A percentile compares a stretch with the other conserved stretches of the same genome.
Conservation (phyloP, 768 basidiomycete species). For the Cystobasidium tubakii region DNA sequence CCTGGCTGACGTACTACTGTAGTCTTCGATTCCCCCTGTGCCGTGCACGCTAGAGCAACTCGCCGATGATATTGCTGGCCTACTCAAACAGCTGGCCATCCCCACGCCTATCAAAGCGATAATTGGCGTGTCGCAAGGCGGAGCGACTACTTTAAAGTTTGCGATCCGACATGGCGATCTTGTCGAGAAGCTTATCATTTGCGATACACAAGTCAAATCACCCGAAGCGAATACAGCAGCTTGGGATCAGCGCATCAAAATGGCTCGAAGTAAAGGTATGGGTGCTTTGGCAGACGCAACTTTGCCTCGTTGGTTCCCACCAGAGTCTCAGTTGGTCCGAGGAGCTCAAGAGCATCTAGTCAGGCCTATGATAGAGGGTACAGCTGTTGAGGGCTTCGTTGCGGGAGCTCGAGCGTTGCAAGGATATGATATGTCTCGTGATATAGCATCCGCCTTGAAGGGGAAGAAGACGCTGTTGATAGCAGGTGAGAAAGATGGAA, state of each 20-base stretch:
- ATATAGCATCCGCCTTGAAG: slow-evolving; percentile 43
- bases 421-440: slow-evolving; percentile 47
- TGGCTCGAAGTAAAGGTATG: slow-evolving; percentile 46
- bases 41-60: slow-evolving; percentile 46
- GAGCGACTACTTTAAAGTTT: slow-evolving; percentile 48
- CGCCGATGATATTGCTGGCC: slow-evolving; percentile 46
- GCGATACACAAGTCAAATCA: slow-evolving; percentile 49
- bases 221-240: slow-evolving; percentile 48
- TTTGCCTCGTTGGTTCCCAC: slow-evolving; percentile 48
- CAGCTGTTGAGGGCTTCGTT: slow-evolving; percentile 47
- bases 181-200: slow-evolving; percentile 45
- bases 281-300: slow-evolving; percentile 46
- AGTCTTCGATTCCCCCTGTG: slow-evolving; percentile 46
- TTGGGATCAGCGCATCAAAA: slow-evolving; percentile 49
- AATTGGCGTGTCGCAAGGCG: slow-evolving; percentile 50
- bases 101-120: slow-evolving; percentile 46
- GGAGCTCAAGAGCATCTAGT: slow-evolving; percentile 43
- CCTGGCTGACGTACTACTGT: background rate
- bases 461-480: slow-evolving; percentile 46
- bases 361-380: slow-evolving; percentile 43
- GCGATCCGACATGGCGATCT: slow-evolving; percentile 45
- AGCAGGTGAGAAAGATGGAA: slow-evolving; percentile 49
- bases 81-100: slow-evolving; percentile 46
- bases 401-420: slow-evolving; percentile 47
- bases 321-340: slow-evolving; percentile 40